Conservation (phyloP, 257 asterid species). For the Solanum tacnaense region DNA sequence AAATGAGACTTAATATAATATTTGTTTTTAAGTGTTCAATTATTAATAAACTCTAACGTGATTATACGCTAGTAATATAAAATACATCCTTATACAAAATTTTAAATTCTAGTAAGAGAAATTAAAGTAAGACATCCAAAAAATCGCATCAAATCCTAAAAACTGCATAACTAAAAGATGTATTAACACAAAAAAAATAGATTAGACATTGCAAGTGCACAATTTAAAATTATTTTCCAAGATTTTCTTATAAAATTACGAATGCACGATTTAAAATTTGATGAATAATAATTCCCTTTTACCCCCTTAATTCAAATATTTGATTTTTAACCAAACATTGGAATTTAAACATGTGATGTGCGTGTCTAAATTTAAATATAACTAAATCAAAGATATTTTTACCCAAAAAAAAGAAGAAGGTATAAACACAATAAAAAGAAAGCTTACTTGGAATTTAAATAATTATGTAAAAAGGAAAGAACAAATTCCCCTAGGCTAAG, state of each 20-base stretch:
- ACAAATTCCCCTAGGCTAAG: conserved; percentile 9
- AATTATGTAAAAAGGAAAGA: conserved; percentile 10
- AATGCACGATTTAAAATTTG: neutral
- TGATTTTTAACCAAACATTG: neutral
- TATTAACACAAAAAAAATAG: neutral
- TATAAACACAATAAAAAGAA: neutral
- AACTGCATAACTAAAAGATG: neutral
- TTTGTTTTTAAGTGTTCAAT: neutral
- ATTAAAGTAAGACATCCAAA: neutral
- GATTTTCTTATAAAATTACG: too few species aligned
- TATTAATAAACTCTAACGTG: neutral
- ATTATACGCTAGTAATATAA: neutral
- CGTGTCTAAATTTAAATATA: neutral
- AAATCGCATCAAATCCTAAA: neutral
- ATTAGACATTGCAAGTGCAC: neutral
- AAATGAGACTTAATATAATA: neutral
- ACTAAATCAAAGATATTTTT: neutral
- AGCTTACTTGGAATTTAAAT: neutral
- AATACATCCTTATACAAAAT: neutral
- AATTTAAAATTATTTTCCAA: neutral
- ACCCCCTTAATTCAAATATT: neutral
- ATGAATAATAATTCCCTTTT: neutral
- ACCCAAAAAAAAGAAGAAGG: neutral
- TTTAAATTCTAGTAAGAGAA: neutral
- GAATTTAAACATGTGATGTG: neutral